Conservation (phyloP, 2,329 filamentous ascomycete genomes). For the Trichophyton mentagrophytes region DNA sequence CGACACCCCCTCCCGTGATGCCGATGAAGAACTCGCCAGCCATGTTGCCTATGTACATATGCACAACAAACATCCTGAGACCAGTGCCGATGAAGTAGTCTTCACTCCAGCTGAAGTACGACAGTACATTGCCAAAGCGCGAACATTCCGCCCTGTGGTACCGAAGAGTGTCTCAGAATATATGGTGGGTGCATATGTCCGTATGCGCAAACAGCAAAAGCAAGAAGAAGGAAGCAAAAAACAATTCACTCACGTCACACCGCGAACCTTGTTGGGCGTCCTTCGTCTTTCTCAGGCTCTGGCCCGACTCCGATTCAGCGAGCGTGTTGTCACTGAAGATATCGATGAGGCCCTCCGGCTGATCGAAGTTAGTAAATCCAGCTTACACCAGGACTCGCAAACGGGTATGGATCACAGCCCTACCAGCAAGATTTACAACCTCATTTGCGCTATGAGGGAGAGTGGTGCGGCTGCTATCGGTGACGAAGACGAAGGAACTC, state of each 20-base stretch:
- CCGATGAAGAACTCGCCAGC: conserved; percentile 82
- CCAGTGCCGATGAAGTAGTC: conserved; percentile 53
- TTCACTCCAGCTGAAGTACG: conserved; percentile 89
- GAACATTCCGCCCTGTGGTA: conserved; percentile 75
- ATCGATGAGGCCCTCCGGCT: conserved; percentile 89
- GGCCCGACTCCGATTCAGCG: conserved; percentile 78
- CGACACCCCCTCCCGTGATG: conserved; percentile 79
- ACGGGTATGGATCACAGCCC: conserved; percentile 60
- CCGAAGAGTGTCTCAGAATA: conserved; percentile 83
- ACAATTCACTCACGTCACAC: conserved; percentile 86
- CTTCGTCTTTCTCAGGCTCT: conserved; percentile 88
- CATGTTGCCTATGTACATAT: conserved; percentile 97
- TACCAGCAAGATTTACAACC: conserved; percentile 84
- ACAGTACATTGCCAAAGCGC: conserved; percentile 86
- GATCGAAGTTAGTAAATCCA: conserved; percentile 87
- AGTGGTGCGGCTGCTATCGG: conserved; percentile 68
- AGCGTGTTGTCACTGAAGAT: conserved; percentile 75
- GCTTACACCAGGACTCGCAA: conserved; percentile 58
- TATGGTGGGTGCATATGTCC: conserved; percentile 92
- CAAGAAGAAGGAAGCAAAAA: conserved; percentile 81
- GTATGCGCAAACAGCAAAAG: conserved; percentile 82
- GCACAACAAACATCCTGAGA: conserved; percentile 83
- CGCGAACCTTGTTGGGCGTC: conserved; percentile 83
- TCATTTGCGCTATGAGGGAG: conserved; percentile 79
- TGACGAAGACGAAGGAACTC: conserved; percentile 58